Base-by-base conservation (phyloP, 139 green algal genomes). In the Chlamydomonas applanata region DNA sequence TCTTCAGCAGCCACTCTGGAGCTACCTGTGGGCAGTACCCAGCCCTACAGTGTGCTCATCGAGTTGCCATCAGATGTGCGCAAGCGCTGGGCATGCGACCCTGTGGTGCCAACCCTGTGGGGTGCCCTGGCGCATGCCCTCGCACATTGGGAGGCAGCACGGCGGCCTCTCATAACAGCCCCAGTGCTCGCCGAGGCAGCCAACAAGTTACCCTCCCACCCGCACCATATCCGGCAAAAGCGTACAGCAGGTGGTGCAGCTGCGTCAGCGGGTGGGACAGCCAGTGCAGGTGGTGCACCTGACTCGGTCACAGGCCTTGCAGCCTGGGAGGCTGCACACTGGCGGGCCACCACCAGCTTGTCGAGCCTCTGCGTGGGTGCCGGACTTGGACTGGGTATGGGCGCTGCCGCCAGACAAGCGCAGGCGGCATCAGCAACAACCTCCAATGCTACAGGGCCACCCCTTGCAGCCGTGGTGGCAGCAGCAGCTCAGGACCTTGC, bases 251-350 rank as follows among this genome's bases (percentile, higher is more conserved):
- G 24, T 19, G 45, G 36, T 16, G 54, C 57, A 46, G 66, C 74
- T 49, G 59, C n/a, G 30, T 22, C 59, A 46, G 35, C 19, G 36
- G 64, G 25, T 49, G 40, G 7, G 40, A 11, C 11, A 49, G 33
- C 25, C 70, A 60, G 34, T 27, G 64, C 11, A 35, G 69, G 52
- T 34, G 49, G 16, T 11, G 33, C 75, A 24, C 17, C 63, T 29
- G 24, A 34, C 29, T 7, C 33, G 32, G 70, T 74, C 20, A 74
- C 72, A 0, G 69, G 76, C 0, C 63, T 84, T 19, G 68, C 73
- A 7, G 61, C 64, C 25, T 69, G 77, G 22, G 74, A 84, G 68
- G 44, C 69, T 30, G 79, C 79, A 19, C 79, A 84, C n/a, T 84
- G 79, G 79, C 69, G 79, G 1, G 79, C 61, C 20, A 9, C 69